phyloP scores from a whole-genome alignment of 352 stramenopile genomes.

The Pythium sp. region DNA sequence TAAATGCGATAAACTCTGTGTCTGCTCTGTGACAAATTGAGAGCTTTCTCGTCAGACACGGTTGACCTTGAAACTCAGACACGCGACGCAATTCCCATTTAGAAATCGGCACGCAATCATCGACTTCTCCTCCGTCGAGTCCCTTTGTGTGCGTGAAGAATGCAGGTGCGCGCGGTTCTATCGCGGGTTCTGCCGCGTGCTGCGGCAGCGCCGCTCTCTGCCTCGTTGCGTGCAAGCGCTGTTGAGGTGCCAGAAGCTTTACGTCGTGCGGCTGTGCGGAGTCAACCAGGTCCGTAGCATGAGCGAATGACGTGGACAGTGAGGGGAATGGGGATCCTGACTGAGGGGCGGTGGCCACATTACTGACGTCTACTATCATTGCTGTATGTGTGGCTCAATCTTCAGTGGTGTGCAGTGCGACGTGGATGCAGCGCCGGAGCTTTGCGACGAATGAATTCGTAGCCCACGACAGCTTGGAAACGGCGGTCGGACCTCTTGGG shows the following conservation, averaged over 20 bases:
- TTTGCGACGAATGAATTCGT: slow-evolving; percentile 33
- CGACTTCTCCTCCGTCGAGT: not conserved
- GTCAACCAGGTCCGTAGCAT: slow-evolving; percentile 5
- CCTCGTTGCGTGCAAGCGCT: no score
- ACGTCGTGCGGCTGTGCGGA: not conserved
- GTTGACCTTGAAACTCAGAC: not conserved
- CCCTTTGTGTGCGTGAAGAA: not conserved
- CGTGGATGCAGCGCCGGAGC: slow-evolving; percentile 7
- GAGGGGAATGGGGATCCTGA: not conserved
- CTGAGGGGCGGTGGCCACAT: not conserved
- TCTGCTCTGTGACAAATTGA: no score
- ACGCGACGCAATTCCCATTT: slow-evolving; percentile 1
- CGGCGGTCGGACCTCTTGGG: not conserved
- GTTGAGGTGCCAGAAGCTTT: not conserved
- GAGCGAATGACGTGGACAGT: not conserved
- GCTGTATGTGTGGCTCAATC: not conserved
- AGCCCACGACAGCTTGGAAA: not conserved
- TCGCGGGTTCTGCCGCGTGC: slow-evolving; percentile 16
- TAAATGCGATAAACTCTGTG: no score
- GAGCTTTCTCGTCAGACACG: not conserved
- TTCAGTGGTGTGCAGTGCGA: not conserved
- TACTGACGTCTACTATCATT: not conserved
- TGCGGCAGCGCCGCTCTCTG: not conserved
- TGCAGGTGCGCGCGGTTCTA: slow-evolving; percentile 12
- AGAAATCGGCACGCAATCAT: slow-evolving; percentile 7